Percentiles rank a stretch among this genome's conserved stretches.
Evolutionary conservation across 805 yeast species (phyloP).

Genomic region (Saccharomycopsis vini): DNA sequence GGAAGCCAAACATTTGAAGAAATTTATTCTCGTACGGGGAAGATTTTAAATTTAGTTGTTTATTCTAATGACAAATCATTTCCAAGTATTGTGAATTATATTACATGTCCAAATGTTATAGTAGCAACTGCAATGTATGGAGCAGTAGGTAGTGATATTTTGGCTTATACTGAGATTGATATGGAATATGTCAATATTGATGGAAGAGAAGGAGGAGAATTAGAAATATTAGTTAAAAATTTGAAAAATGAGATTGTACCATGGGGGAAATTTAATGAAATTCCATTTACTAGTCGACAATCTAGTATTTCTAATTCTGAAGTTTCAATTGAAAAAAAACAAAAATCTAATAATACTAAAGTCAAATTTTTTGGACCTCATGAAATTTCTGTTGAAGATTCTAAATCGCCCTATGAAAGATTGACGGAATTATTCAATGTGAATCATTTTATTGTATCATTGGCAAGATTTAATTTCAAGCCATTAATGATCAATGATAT

Average conservation of each 20-base stretch:
- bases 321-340: no score
- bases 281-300: constrained; percentile 26
- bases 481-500: constrained; percentile 80
- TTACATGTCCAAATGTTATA: constrained; percentile 87
- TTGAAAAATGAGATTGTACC: constrained; percentile 55
- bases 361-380: constrained; percentile 35
- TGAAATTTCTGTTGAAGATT: constrained; percentile 35
- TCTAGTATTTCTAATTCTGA: constrained; percentile 21
- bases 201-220: constrained; percentile 39
- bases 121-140: constrained; percentile 88
- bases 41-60: constrained; percentile 74
- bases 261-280: constrained; percentile 45
- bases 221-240: constrained; percentile 49
- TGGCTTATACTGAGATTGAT: no score
- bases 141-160: constrained; percentile 65
- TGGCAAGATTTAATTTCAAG: constrained; percentile 90
- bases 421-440: constrained; percentile 90
- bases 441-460: constrained; percentile 82
- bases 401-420: constrained; percentile 72
- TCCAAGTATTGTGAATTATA: constrained; percentile 73
- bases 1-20: constrained; percentile 91
- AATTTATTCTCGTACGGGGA: constrained; percentile 71
- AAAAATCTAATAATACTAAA: constrained; percentile 15
- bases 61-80: constrained; percentile 68
- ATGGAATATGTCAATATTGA: no score